A percentile compares a stretch with the other conserved stretches of the same genome.
These are phyloP conservation scores for Lipomyces chichibuensis DNA, from an alignment of 805 yeast species.

Conservation along the genomic window DNA sequence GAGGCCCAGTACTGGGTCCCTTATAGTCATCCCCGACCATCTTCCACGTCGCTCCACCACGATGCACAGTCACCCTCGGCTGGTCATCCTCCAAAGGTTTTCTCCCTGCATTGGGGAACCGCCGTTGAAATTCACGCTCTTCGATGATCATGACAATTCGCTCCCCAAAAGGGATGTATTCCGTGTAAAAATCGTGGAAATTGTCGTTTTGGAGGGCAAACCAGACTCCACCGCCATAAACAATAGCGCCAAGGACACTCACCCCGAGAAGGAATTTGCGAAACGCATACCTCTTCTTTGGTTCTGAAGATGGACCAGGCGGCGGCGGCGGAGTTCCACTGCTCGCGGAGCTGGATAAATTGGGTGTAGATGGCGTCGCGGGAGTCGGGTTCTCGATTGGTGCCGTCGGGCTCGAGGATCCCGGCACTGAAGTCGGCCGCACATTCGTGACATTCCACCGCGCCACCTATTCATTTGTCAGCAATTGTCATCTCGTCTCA, in stretches of 20 bases:
- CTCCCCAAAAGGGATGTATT: conserved; percentile 68
- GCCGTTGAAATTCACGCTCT: conserved; percentile 43
- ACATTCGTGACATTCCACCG: conserved; percentile 24
- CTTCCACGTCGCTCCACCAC: conserved; percentile 37
- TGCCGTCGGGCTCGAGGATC: conserved; percentile 8
- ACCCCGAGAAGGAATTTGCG: conserved; percentile 42
- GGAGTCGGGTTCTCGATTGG: conserved; percentile 28
- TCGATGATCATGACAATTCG: conserved; percentile 56
- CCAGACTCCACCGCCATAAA: conserved; percentile 65
- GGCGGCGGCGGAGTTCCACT: conserved; percentile 17
- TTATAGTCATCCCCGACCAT: conserved; percentile 33
- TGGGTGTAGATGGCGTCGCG: conserved; percentile 34
- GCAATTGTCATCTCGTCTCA: background rate
- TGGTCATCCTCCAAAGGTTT: conserved; percentile 21
- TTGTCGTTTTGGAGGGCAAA: conserved; percentile 59
- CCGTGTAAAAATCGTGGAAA: conserved; percentile 63
- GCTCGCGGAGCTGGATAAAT: conserved; percentile 16
- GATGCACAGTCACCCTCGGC: conserved; percentile 31
- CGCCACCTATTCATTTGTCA: conserved; percentile 11
- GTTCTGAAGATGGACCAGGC: conserved; percentile 26
- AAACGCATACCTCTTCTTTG: conserved; percentile 40
- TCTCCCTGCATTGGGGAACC: conserved; percentile 36
- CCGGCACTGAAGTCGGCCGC: conserved; percentile 31
- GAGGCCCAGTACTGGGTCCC: conserved; percentile 33
- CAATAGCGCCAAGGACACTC: conserved; percentile 40